Evolutionary conservation across 768 basidiomycete genomes (phyloP).

Genomic region (Inosperma sp.): DNA sequence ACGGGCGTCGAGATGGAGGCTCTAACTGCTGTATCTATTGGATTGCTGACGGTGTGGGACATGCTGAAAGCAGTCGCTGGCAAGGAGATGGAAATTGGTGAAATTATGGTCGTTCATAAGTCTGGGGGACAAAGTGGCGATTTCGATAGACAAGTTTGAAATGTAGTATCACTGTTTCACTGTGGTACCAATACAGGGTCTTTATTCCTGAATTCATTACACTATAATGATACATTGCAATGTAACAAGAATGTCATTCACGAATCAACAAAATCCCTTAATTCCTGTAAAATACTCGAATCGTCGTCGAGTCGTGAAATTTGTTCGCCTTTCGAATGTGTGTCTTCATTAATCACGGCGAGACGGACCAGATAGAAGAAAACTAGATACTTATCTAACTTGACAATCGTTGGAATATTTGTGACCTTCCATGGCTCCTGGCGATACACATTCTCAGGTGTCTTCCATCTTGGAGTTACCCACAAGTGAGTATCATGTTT

Average conservation of each 20-base stretch:
- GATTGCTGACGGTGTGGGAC: constrained; percentile 83
- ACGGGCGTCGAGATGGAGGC: constrained; percentile 96
- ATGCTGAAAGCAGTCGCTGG: constrained; percentile 91
- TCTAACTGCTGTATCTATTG: constrained; percentile 73
- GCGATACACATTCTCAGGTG: constrained; percentile 52
- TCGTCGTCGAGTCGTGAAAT: constrained; percentile 41
- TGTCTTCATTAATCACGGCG: no score
- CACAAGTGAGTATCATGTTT: neutral
- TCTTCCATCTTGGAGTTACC: constrained; percentile 57
- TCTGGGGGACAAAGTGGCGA: constrained; percentile 71
- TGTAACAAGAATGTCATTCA: neutral
- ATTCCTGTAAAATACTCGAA: constrained; percentile 29
- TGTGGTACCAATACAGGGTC: no score
- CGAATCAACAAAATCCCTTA: constrained; percentile 29
- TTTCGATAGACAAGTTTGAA: constrained; percentile 37
- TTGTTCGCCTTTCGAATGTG: constrained; percentile 35
- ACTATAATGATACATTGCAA: no score
- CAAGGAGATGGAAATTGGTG: constrained; percentile 76
- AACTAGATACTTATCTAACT: constrained; percentile 51
- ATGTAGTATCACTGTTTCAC: no score
- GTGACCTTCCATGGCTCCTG: constrained; percentile 57
- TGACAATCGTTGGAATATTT: constrained; percentile 64
- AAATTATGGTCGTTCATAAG: constrained; percentile 62
- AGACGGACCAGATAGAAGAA: constrained; percentile 37
- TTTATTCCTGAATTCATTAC: no score